These are phyloP conservation scores for Hyphopichia burtonii DNA, from an alignment of 1,139 yeast species.

Conservation along the genomic window DNA sequence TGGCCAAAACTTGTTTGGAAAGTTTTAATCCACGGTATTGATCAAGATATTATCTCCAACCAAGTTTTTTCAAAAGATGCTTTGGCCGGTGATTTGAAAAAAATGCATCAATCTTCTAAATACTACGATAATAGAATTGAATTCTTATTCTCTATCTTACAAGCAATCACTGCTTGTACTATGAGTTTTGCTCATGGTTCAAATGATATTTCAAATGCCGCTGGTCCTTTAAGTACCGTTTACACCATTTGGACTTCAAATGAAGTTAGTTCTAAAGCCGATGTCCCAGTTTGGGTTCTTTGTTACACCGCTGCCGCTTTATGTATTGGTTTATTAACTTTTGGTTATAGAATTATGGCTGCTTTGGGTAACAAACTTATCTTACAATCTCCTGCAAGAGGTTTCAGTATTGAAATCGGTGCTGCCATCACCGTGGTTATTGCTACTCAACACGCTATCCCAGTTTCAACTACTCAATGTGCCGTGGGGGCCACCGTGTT, in stretches of 20 bases:
- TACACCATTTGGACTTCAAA: slow-evolving; percentile 63
- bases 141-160: slow-evolving; percentile 66
- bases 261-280: slow-evolving; percentile 45
- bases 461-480: slow-evolving; percentile 75
- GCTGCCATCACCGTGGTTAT: slow-evolving; percentile 75
- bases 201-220: slow-evolving; percentile 76
- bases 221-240: slow-evolving; percentile 72
- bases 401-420: slow-evolving; percentile 76
- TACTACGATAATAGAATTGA: slow-evolving; percentile 73
- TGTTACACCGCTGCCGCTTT: slow-evolving; percentile 68
- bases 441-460: slow-evolving; percentile 72
- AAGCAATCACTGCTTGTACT: slow-evolving; percentile 73
- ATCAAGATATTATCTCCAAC: slow-evolving; percentile 57
- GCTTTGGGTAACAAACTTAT: slow-evolving; percentile 75
- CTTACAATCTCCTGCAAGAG: slow-evolving; percentile 77
- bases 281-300: slow-evolving; percentile 71
- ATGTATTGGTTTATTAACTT: slow-evolving; percentile 71
- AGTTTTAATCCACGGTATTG: slow-evolving; percentile 57
- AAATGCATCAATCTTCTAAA: slow-evolving; percentile 58
- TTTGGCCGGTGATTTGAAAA: slow-evolving; percentile 43
- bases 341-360: slow-evolving; percentile 69
- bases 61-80: slow-evolving; percentile 39
- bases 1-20: slow-evolving; percentile 56
- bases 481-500: slow-evolving; percentile 81
- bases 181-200: slow-evolving; percentile 86